Conservation (phyloP, 345 rosid species). For the Tarenaya hassleriana region DNA sequence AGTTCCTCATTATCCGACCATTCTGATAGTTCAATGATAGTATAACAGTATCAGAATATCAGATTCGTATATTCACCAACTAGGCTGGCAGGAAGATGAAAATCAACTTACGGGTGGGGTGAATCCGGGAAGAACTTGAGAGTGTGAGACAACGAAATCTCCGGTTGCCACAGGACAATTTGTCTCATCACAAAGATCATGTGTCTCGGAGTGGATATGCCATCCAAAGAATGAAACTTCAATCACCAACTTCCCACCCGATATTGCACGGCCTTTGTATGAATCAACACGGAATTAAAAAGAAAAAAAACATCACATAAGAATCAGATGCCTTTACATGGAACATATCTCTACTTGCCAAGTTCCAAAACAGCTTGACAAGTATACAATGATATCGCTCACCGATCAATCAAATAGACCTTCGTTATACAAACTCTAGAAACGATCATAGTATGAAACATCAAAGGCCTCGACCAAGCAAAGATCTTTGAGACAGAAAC, state of each 20-base stretch:
- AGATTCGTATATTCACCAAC: too few relatives aligned
- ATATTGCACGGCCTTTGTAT: constrained; percentile 40
- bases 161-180: constrained; percentile 72
- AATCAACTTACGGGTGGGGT: constrained; percentile 81
- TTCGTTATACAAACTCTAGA: constrained; percentile 1
- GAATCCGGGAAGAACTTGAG: constrained; percentile 72
- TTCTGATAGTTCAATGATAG: too few relatives aligned
- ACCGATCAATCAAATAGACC: background rate
- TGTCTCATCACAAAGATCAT: constrained; percentile 78
- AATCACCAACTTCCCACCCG: constrained; percentile 68
- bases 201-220: constrained; percentile 72
- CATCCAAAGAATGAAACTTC: constrained; percentile 86
- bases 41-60: too few relatives aligned
- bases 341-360: too few relatives aligned
- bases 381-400: background rate
- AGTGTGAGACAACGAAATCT: constrained; percentile 75
- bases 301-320: background rate
- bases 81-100: too few relatives aligned
- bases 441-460: too few relatives aligned
- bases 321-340: background rate
- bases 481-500: too few relatives aligned
- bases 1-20: too few relatives aligned
- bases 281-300: constrained; percentile 3
- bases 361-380: background rate
- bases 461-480: too few relatives aligned